Evolutionary conservation across 2,329 filamentous ascomycete genomes (phyloP).

Genomic region (Fusarium multiceps): DNA sequence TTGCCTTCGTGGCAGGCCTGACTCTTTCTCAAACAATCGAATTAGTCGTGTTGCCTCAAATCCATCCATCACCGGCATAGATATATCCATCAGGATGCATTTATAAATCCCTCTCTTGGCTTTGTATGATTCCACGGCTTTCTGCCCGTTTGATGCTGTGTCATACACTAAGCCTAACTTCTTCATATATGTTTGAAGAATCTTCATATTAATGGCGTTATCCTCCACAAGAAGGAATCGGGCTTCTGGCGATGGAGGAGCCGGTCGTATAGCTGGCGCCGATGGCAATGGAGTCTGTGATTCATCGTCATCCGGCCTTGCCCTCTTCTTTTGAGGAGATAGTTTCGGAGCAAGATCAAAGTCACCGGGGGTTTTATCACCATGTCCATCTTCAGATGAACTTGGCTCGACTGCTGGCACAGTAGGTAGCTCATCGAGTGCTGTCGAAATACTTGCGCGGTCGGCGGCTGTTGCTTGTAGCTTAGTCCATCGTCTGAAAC

Average conservation of each 20-base stretch:
- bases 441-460: constrained; percentile 25
- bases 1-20: constrained; percentile 53
- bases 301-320: constrained; percentile 2
- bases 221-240: constrained; percentile 56
- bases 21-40: constrained; percentile 59
- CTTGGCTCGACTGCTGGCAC: not conserved
- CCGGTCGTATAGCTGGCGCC: not conserved
- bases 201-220: constrained; percentile 54
- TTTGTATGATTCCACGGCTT: constrained; percentile 50
- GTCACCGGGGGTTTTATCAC: not conserved
- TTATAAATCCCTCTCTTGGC: constrained; percentile 37
- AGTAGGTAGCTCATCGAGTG: constrained; percentile 5
- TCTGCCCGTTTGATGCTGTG: constrained; percentile 49
- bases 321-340: constrained; percentile 16
- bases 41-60: constrained; percentile 63
- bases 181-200: constrained; percentile 50
- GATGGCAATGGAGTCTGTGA: constrained; percentile 4
- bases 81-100: constrained; percentile 61
- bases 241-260: not conserved
- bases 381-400: not conserved
- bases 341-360: constrained; percentile 4
- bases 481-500: constrained; percentile 46
- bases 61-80: constrained; percentile 68
- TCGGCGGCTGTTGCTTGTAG: constrained; percentile 14
- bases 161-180: constrained; percentile 48